These are phyloP conservation scores for Pleodorina starrii DNA, from an alignment of 139 green algal species.

Conservation along the genomic window DNA sequence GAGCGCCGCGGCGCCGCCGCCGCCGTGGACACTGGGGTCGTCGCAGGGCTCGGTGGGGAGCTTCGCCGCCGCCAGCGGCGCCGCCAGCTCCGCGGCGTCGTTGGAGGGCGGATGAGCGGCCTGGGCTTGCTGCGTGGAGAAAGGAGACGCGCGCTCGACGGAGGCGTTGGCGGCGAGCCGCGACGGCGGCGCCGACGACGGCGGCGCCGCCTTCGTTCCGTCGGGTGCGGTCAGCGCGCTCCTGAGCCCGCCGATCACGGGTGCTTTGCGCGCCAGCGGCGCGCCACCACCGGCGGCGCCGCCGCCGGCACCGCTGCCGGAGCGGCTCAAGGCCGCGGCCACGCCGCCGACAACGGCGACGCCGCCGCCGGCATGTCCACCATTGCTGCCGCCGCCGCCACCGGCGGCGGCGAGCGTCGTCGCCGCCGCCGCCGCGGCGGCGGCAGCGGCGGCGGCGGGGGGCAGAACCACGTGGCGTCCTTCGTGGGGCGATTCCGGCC, in stretches of 20 bases:
- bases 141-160: background rate
- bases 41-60: background rate
- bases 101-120: background rate
- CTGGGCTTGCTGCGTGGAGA: background rate
- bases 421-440: background rate
- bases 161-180: background rate
- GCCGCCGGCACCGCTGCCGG: background rate
- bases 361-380: too few species aligned
- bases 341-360: background rate
- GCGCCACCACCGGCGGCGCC: background rate
- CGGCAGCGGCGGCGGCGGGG: background rate
- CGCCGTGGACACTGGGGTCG: background rate
- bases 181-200: background rate
- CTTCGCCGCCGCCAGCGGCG: background rate
- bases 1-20: background rate
- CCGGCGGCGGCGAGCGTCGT: background rate
- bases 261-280: background rate
- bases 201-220: background rate
- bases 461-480: background rate
- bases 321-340: too few species aligned
- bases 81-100: background rate
- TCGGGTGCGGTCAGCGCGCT: background rate
- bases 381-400: background rate
- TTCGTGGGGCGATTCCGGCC: constrained; percentile 30
- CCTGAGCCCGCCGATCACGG: background rate